Base-by-base conservation (phyloP, 495 filamentous ascomycete species). In the Pseudomonodictys pantanalensis region DNA sequence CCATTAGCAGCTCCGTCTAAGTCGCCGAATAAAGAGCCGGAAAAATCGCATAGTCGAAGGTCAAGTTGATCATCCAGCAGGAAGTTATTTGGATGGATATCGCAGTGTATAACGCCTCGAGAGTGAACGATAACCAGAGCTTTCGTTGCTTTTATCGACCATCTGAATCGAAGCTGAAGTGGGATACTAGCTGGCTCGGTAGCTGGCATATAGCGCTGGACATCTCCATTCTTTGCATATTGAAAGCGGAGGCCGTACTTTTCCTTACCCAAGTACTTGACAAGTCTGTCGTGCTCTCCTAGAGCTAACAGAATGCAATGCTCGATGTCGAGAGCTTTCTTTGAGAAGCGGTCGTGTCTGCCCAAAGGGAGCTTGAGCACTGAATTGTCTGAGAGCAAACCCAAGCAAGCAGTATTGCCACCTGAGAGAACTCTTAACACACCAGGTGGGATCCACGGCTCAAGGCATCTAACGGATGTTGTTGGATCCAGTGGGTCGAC, bases 11-110 rank as follows among this genome's bases (percentile, higher is more conserved):
- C 11, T 23, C 48, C 44, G 23, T 28, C 61, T 29, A 62, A 30
- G 17, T 46, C 50, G 10, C 42, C 60, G 30, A 47, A 65, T 48
- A 38, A 55, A 11, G 61, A 55, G 2, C 61, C 61, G 26, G 59
- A 48, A 56, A 65, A 65, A 48, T 65, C 61, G 35, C 61, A 65
- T 4, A 65, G 59, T 38, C 46, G 39, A 10, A 65, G 48, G 18
- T 50, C 46, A 28, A 50, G 46, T 23, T 8, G 17, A 24, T 45
- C 59, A 38, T 65, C n/a, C 6, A 65, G 43, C 18, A 65, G 25
- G 47, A 33, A 63, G 44, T 65, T 65, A 8, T 65, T 38, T 8
- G 61, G 61, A 8, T 56, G 58, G 15, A 65, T 24, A 39, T 65
- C 61, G 17, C 24, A 65, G 33, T 65, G 61, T 15, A 65, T 56